Percentiles rank a stretch among this genome's conserved stretches.
Evolutionary conservation across 192 early-diverging fungal species (phyloP).

Genomic region (Piromyces finnis): DNA sequence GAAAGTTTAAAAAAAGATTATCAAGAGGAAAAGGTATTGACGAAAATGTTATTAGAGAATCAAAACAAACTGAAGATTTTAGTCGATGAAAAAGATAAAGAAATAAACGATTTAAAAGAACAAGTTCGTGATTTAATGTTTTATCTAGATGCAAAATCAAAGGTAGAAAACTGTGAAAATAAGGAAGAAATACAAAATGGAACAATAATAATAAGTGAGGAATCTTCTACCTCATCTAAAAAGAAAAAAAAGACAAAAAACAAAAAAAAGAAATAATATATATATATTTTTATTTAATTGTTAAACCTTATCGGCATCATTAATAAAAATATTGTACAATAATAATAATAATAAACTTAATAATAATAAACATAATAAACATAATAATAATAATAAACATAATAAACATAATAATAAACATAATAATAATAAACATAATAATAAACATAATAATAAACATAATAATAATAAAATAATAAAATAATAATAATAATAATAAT

Average conservation of each 20-base stretch:
- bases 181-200: background rate
- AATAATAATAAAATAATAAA: no score
- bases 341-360: no score
- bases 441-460: no score
- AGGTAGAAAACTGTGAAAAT: conserved; percentile 16
- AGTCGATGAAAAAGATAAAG: conserved; percentile 31
- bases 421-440: no score
- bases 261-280: background rate
- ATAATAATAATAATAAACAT: no score
- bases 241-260: background rate
- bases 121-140: conserved; percentile 85
- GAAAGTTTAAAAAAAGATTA: conserved; percentile 33
- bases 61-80: conserved; percentile 34
- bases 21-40: conserved; percentile 56
- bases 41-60: conserved; percentile 31
- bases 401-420: no score
- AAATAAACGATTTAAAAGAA: conserved; percentile 53
- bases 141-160: conserved; percentile 58
- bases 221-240: background rate
- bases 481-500: no score
- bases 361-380: no score
- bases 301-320: no score
- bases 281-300: no score
- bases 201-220: background rate
- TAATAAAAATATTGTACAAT: no score